phyloP scores from a whole-genome alignment of 192 early-diverging fungal species.

The Funneliformis mosseae region DNA sequence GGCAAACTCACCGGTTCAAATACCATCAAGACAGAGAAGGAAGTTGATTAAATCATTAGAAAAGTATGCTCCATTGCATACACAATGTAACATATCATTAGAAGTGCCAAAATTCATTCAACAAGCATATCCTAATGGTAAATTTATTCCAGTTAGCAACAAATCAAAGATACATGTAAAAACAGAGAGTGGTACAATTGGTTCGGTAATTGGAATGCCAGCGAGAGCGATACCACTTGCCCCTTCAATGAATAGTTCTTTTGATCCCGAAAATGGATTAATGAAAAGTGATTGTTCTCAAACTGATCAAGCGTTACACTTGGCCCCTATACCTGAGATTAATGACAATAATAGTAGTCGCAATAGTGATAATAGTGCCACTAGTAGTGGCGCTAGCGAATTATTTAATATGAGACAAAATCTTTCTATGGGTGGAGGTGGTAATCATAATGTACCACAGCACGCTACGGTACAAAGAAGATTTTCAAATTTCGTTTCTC shows the following conservation, averaged over 20 bases:
- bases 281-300: neutral
- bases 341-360: neutral
- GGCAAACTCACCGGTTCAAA: slow-evolving; percentile 40
- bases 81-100: slow-evolving; percentile 43
- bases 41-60: slow-evolving; percentile 66
- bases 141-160: slow-evolving; percentile 45
- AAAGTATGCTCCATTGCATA: slow-evolving; percentile 51
- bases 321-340: neutral
- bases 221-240: neutral
- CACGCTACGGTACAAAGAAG: neutral
- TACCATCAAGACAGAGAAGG: slow-evolving; percentile 64
- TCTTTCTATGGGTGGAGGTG: neutral
- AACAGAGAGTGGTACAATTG: neutral
- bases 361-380: neutral
- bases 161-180: slow-evolving; percentile 40
- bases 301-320: neutral
- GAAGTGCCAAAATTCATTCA: slow-evolving; percentile 62
- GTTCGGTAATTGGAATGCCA: slow-evolving; percentile 18
- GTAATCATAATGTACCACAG: neutral
- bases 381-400: neutral
- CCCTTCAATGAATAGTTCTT: neutral
- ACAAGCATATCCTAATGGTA: slow-evolving; percentile 61
- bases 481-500: neutral
- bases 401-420: neutral
- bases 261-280: slow-evolving; percentile 1